Evolutionary conservation across 2,329 filamentous ascomycete genomes (phyloP).

Genomic region (Fusarium odoratissimum): DNA sequence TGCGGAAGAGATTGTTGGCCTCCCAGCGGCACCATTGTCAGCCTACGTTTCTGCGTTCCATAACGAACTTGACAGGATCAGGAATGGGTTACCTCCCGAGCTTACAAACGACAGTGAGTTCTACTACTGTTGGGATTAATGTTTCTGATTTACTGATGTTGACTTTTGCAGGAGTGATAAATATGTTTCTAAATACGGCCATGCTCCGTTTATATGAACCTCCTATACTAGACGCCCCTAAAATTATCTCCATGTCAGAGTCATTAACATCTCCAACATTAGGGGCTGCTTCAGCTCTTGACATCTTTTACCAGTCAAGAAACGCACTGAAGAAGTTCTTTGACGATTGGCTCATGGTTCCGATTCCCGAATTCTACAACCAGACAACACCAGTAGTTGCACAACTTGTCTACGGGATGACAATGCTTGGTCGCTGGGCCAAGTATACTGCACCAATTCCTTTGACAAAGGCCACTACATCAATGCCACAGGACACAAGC

Average conservation of each 20-base stretch:
- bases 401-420: constrained; percentile 63
- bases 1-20: constrained; percentile 49
- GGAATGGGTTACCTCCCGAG: constrained; percentile 49
- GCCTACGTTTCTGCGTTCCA: constrained; percentile 61
- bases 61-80: constrained; percentile 57
- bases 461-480: constrained; percentile 37
- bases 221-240: constrained; percentile 54
- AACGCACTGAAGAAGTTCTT: constrained; percentile 62
- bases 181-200: constrained; percentile 55
- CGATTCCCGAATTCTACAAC: constrained; percentile 56
- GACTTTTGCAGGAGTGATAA: constrained; percentile 50
- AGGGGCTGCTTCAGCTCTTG: constrained; percentile 57
- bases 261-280: constrained; percentile 54
- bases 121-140: rapidly evolving
- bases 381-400: constrained; percentile 59
- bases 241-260: constrained; percentile 57
- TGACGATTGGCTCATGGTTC: constrained; percentile 59
- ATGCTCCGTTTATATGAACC: constrained; percentile 61
- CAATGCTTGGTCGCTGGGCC: constrained; percentile 63
- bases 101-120: constrained; percentile 55
- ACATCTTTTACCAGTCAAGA: constrained; percentile 62
- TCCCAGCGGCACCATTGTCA: constrained; percentile 55
- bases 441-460: constrained; percentile 57
- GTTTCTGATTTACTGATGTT: rapidly evolving
- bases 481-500: constrained; percentile 44